Percentiles rank a stretch among this genome's conserved stretches.
These are phyloP conservation scores for Scytalidium sp. DNA, from an alignment of 2,329 filamentous ascomycete genomes.

Conservation along the genomic window DNA sequence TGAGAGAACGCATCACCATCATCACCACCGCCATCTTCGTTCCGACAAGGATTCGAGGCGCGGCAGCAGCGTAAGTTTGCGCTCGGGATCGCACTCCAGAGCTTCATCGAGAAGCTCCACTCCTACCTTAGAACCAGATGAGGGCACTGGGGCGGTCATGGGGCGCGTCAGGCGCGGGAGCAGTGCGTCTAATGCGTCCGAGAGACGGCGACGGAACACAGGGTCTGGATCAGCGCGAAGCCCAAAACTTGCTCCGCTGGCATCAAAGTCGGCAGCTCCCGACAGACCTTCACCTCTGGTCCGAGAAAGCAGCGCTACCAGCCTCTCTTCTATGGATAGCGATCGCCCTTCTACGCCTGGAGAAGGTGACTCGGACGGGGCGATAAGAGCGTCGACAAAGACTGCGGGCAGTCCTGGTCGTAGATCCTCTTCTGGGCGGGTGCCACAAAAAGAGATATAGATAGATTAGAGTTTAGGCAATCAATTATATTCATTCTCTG, in stretches of 20 bases:
- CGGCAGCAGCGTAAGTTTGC: slow-evolving; percentile 23
- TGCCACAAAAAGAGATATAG: not conserved
- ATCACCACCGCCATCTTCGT: slow-evolving; percentile 18
- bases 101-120: slow-evolving; percentile 32
- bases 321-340: slow-evolving; percentile 25
- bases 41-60: slow-evolving; percentile 25
- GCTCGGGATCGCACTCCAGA: slow-evolving; percentile 27
- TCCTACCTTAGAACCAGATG: slow-evolving; percentile 26
- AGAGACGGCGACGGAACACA: slow-evolving; percentile 25
- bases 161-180: slow-evolving; percentile 23
- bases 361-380: slow-evolving; percentile 15
- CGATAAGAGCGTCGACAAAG: slow-evolving; percentile 12
- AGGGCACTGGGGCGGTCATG: slow-evolving; percentile 10
- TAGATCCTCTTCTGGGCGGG: not conserved
- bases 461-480: not conserved
- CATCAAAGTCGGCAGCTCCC: slow-evolving; percentile 25
- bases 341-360: slow-evolving; percentile 19
- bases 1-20: slow-evolving; percentile 25
- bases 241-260: slow-evolving; percentile 21
- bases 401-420: slow-evolving; percentile 8
- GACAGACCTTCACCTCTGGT: slow-evolving; percentile 26
- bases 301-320: slow-evolving; percentile 25
- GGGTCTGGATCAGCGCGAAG: slow-evolving; percentile 10
- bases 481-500: not conserved
- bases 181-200: slow-evolving; percentile 23